phyloP scores from a whole-genome alignment of 2,329 filamentous ascomycete genomes.

The Aspergillus pseudoglaucus region DNA sequence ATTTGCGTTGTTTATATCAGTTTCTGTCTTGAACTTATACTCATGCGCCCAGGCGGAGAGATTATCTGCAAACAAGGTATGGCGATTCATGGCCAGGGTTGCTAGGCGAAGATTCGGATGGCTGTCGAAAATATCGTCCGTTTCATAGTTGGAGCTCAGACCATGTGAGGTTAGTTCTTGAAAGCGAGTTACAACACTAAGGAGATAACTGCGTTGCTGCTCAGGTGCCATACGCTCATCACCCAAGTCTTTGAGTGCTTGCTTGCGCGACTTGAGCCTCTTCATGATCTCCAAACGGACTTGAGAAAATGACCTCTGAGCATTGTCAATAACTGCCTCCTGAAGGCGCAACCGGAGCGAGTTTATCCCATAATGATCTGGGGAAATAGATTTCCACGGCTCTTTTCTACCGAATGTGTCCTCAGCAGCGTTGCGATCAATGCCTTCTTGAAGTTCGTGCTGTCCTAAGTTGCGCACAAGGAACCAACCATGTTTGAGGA shows the following conservation, averaged over 20 bases:
- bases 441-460: constrained; percentile 14
- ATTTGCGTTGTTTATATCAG: neutral
- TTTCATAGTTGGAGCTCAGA: constrained; percentile 30
- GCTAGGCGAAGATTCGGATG: constrained; percentile 26
- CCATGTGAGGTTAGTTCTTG: constrained; percentile 29
- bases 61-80: constrained; percentile 16
- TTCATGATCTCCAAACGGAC: constrained; percentile 32
- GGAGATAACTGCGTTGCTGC: constrained; percentile 27
- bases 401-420: constrained; percentile 25
- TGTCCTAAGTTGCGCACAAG: constrained; percentile 29
- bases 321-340: constrained; percentile 36
- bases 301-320: constrained; percentile 42
- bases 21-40: constrained; percentile 2
- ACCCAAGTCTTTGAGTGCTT: constrained; percentile 27
- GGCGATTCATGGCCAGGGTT: constrained; percentile 25
- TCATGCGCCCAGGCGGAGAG: constrained; percentile 15
- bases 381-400: constrained; percentile 33
- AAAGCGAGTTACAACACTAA: constrained; percentile 35
- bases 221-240: constrained; percentile 25
- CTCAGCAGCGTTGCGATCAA: constrained; percentile 27
- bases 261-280: constrained; percentile 21
- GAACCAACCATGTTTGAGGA: constrained; percentile 24
- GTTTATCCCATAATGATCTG: constrained; percentile 36
- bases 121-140: constrained; percentile 27
- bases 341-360: constrained; percentile 36